Evolutionary conservation across 352 stramenopile genomes (phyloP).

Genomic region (Phytopythium aichiense): DNA sequence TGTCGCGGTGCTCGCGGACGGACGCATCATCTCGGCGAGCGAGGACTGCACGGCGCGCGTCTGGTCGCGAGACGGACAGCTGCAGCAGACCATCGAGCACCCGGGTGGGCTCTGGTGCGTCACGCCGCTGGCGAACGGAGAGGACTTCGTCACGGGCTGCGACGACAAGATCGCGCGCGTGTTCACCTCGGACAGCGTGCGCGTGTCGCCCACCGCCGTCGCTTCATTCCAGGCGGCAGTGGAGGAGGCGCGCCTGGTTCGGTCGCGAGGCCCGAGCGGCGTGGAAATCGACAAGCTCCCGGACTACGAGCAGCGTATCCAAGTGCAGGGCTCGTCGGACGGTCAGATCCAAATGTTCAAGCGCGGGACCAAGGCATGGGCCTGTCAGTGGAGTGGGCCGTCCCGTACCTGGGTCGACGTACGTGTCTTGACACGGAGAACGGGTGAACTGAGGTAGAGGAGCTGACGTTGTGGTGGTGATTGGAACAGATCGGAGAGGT

Average conservation of each 20-base stretch:
- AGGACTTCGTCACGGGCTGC: slow-evolving; percentile 92
- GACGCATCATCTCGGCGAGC: slow-evolving; percentile 66
- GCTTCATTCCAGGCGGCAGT: slow-evolving; percentile 66
- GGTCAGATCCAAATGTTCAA: slow-evolving; percentile 97
- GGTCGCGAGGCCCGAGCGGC: slow-evolving; percentile 76
- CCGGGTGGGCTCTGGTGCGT: slow-evolving; percentile 86
- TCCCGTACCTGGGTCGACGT: slow-evolving; percentile 95
- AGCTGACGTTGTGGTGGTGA: neutral
- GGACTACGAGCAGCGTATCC: slow-evolving; percentile 87
- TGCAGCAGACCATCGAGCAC: slow-evolving; percentile 81
- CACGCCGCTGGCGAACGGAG: slow-evolving; percentile 62
- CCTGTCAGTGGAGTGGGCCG: slow-evolving; percentile 92
- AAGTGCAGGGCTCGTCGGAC: slow-evolving; percentile 80
- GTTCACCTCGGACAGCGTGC: slow-evolving; percentile 78
- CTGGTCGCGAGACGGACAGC: slow-evolving; percentile 48
- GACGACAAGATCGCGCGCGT: slow-evolving; percentile 92
- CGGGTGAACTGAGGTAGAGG: neutral
- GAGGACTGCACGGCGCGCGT: slow-evolving; percentile 83
- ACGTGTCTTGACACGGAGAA: slow-evolving; percentile 13
- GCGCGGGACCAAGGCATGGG: slow-evolving; percentile 90
- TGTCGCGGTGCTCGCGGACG: slow-evolving; percentile 51
- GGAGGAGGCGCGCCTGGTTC: slow-evolving; percentile 47
- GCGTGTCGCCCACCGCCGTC: slow-evolving; percentile 62
- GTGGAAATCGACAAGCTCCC: slow-evolving; percentile 95
- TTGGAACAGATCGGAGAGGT: slow-evolving; percentile 70